phyloP scores from a whole-genome alignment of 164 flowering plant species.

The Dillenia turbinata region DNA sequence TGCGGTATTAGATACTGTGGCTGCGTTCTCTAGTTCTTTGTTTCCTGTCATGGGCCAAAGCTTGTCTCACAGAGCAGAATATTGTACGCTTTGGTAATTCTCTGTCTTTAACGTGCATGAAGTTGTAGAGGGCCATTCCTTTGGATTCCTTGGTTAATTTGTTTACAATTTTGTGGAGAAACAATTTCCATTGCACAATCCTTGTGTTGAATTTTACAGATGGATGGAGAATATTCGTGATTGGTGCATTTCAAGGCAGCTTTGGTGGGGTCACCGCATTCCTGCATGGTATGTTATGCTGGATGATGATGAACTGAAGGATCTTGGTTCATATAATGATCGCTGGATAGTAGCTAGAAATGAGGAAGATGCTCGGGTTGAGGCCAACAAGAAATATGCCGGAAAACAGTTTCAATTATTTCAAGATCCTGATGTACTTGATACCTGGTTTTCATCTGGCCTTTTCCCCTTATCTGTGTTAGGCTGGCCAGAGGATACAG shows the following conservation, averaged over 20 bases:
- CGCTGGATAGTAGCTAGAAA: slow-evolving; percentile 92
- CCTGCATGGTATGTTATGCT: slow-evolving; percentile 94
- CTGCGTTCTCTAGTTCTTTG: too few relatives aligned
- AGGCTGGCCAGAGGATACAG: slow-evolving; percentile 94
- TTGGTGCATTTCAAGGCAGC: slow-evolving; percentile 98
- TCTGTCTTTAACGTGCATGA: too few relatives aligned
- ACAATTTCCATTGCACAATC: too few relatives aligned
- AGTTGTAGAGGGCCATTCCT: too few relatives aligned
- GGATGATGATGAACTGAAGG: slow-evolving; percentile 72
- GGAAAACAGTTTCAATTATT: slow-evolving; percentile 66
- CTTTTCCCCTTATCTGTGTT: slow-evolving; percentile 87
- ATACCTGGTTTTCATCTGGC: slow-evolving; percentile 96
- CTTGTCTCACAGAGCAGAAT: too few relatives aligned
- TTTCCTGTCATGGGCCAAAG: too few relatives aligned
- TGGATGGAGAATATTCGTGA: slow-evolving; percentile 96
- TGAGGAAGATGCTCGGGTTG: slow-evolving; percentile 60
- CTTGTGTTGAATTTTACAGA: slow-evolving; percentile 32
- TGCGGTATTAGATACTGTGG: too few relatives aligned
- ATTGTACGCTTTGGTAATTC: too few relatives aligned
- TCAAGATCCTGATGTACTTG: slow-evolving; percentile 97
- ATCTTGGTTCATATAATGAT: slow-evolving; percentile 68
- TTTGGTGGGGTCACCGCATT: slow-evolving; percentile 99
- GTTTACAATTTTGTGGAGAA: too few relatives aligned
- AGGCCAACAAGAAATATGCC: slow-evolving; percentile 45
- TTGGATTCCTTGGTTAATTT: too few relatives aligned